A percentile compares a stretch with the other conserved stretches of the same genome.
These are phyloP conservation scores for Podospora appendiculata DNA, from an alignment of 495 filamentous ascomycete species.

Conservation along the genomic window DNA sequence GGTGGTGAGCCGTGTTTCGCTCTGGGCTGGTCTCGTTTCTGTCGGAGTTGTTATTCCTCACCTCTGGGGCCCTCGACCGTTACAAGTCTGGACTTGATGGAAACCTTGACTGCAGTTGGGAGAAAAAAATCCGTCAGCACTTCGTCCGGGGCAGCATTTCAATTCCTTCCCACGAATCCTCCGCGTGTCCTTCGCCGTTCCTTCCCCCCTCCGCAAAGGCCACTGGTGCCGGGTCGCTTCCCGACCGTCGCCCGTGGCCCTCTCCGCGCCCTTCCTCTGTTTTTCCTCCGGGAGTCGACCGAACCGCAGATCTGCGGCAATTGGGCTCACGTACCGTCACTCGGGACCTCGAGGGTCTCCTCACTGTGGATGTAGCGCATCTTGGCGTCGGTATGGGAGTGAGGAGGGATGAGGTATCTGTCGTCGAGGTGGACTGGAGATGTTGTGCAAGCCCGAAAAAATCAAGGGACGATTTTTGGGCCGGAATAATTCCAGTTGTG, in stretches of 20 bases:
- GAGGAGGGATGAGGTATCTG: constrained; percentile 28
- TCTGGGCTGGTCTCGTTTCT: too few species aligned
- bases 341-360: constrained; percentile 88
- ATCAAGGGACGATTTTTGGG: constrained; percentile 25
- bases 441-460: constrained; percentile 22
- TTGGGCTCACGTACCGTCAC: constrained; percentile 72
- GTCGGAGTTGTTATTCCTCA: constrained; percentile 24
- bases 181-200: not conserved
- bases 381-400: constrained; percentile 44
- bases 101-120: constrained; percentile 68
- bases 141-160: not conserved
- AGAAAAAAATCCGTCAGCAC: constrained; percentile 32
- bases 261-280: not conserved
- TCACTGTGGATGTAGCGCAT: constrained; percentile 98
- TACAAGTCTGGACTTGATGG: constrained; percentile 90
- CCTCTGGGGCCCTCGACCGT: constrained; percentile 94
- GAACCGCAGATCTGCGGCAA: constrained; percentile 3
- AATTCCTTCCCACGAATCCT: not conserved
- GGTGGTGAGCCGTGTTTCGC: too few species aligned
- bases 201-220: not conserved
- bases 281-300: not conserved
- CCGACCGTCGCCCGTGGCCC: not conserved
- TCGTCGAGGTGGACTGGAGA: constrained; percentile 28
- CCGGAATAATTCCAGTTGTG: constrained; percentile 34
- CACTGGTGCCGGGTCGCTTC: too few species aligned